Base-by-base conservation (phyloP, 108 stramenopile species). In the Nitzschia sp. region DNA sequence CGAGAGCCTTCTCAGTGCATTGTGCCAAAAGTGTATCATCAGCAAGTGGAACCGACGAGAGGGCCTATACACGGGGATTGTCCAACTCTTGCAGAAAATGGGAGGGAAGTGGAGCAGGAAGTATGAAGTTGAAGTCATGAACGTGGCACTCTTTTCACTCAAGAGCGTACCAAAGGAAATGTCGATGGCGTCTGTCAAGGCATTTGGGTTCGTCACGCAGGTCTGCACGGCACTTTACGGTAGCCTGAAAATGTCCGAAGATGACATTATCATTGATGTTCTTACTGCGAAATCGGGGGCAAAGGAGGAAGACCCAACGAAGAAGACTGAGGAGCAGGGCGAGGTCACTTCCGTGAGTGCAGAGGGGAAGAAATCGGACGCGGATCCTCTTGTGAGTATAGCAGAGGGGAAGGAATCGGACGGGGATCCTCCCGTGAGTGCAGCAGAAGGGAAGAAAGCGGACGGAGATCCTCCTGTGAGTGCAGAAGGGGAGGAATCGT, bases 101-200 rank as follows among this genome's bases (percentile, higher is more conserved):
- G 87, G 87, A 23, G 15, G 46, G 46, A 34, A 44, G n/a, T 88
- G 88, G 86, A 65, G 72, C 35, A 74, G 75, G 45, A 73, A 72
- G 41, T 88, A 80, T 65, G 87, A 94, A 77, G 48, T 77, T 32
- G 85, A 88, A 68, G 65, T 94, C 17, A 75, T 94, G 45, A 80
- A 87, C 45, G 68, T 76, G 9, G 89, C 90, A 17, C 73, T 92
- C 29, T 86, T 86, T 54, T 56, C 82, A 21, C 54, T 94, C 11
- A 94, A 94, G 74, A 88, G 80, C 67, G 74, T 82, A 0, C 90
- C 90, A 17, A 58, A 66, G 23, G 89, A 91, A 63, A 75, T 92
- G 46, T 45, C 82, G 9, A 63, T 44, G 4, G 85, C 87, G 31
- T 50, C 54, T n/a, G 70, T 82, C 15, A 73, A 81, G 26, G 70